Evolutionary conservation across 805 yeast genomes (phyloP), one percentile per base, ranked within the genome.

Genomic region (Candida manassasensis): DNA sequence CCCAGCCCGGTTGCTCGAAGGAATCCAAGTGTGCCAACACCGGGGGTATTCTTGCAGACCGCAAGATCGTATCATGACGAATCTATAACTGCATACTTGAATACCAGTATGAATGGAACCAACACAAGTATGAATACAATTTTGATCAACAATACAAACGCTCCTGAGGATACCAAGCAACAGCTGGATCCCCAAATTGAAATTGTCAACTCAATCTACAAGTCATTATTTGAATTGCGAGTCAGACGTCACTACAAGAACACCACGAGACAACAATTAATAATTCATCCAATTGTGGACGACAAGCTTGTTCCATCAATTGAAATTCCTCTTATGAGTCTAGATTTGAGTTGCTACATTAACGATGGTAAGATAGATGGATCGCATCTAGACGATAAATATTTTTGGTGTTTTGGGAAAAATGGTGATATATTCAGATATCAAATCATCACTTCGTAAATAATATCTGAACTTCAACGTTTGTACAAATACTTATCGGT

Each of bases 381-480:
- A 4, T 48, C 61, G 18, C 53, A 58, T 31, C 38, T 62, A 9
- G 65, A 55, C 27, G 39, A 45, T 1, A 22, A 27, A 10, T 46
- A 47, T 32, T 55, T 66, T 37, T 64, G 69, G 69, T 51, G 63
- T 28, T 62, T 56, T 46, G 62, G 62, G 6, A 61, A 57, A 36
- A 58, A 53, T 34, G 72, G 72, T 3, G 72, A 67, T 45, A 50
- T 66, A 4, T 63, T 66, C 44, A 54, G 52, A 30, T 64, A 57
- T 38, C 34, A 31, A 32, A 51, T 30, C n/a, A 13, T 30, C 6
- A 14, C 14, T 7, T 14, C 8, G 6, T 24, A 24, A 24, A 24
- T 8, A n/a, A n/a, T n/a, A n/a, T n/a, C n/a, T n/a, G n/a, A n/a
- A n/a, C n/a, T n/a, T n/a, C n/a, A n/a, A n/a, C n/a, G n/a, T n/a